phyloP scores from a whole-genome alignment of 148 eudicot species.

The Silene latifolia region DNA sequence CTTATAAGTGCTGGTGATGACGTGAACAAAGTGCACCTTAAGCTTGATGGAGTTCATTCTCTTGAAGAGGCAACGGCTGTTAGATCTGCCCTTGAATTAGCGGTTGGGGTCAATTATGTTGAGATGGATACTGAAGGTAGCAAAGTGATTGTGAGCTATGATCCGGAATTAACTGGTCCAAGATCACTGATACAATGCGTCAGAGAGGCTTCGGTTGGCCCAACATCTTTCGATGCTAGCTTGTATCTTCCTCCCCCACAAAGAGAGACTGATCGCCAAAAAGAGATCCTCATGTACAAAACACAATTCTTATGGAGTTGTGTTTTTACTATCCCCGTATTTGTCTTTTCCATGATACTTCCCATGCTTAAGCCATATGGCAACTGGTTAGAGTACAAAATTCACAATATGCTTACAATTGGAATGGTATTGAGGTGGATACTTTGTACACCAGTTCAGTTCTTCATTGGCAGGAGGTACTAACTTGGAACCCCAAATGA shows the following conservation, averaged over 20 bases:
- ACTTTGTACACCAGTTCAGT: conserved; percentile 88
- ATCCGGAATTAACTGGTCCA: conserved; percentile 74
- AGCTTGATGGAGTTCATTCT: conserved; percentile 59
- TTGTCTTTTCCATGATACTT: conserved; percentile 81
- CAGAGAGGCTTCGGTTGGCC: conserved; percentile 48
- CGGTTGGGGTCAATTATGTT: conserved; percentile 66
- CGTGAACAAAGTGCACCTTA: conserved; percentile 59
- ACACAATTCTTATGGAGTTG: conserved; percentile 84
- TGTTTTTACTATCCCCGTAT: conserved; percentile 73
- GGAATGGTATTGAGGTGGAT: conserved; percentile 86
- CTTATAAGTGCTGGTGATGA: conserved; percentile 75
- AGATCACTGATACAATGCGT: conserved; percentile 73
- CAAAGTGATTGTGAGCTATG: conserved; percentile 56
- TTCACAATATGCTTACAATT: conserved; percentile 68
- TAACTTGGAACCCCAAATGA: conserved; percentile 7
- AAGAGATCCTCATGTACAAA: conserved; percentile 51
- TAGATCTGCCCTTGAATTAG: conserved; percentile 50
- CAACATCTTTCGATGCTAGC: conserved; percentile 53
- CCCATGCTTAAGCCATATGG: conserved; percentile 90
- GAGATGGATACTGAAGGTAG: conserved; percentile 59
- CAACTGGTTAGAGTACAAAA: conserved; percentile 76
- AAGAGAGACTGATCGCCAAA: conserved; percentile 57
- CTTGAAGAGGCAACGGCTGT: conserved; percentile 47
- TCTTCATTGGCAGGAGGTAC: conserved; percentile 84
- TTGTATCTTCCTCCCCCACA: conserved; percentile 63